Evolutionary conservation across 129 eudicot genomes (phyloP), one percentile per base, ranked within the genome.

Genomic region (Ambrosia trifida): DNA sequence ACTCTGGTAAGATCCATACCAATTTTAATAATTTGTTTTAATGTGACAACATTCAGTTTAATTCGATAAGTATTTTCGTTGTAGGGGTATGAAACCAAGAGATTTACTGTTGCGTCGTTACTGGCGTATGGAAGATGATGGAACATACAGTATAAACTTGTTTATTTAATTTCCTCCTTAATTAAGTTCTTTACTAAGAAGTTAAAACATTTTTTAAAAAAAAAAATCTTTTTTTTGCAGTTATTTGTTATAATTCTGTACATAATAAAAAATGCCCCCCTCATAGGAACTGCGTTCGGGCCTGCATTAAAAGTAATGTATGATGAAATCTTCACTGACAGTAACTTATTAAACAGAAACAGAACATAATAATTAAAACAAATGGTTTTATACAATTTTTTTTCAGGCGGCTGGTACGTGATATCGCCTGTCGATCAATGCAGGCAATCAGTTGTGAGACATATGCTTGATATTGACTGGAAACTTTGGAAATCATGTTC

Each of bases 391-490:
- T 68, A 65, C 53, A 11, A n/a, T 2, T 53, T 8, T 72, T 41
- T 64, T 61, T 51, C 41, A 88, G 95, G 95, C 79, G 95, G 95
- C 24, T 91, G 95, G 16, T 88, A 75, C 72, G 82, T 83, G 4
- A 83, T 88, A 64, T 75, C 83, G 19, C 91, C 95, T n/a, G 77
- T 60, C 31, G 79, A 83, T 63, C 85, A 76, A 38, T 80, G 85
- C 44, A 81, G 71, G 49, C 83, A 76, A 65, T 88, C 95, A 61
- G 73, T 85, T 62, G 95, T 88, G 5, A 88, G 74, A 62, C 83
- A 88, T 63, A 81, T 83, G 95, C 88, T 88, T 69, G 81, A 90
- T 36, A 76, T 88, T 62, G 85, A 88, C 70, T 88, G 95, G 95
- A 88, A 88, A 78, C 67, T 44, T n/a, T 88, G 87, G 95, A 87